A percentile compares a stretch with the other conserved stretches of the same genome.
Conservation (phyloP, 202 grass and related monocot species). For the Hordeum pubiflorum region DNA sequence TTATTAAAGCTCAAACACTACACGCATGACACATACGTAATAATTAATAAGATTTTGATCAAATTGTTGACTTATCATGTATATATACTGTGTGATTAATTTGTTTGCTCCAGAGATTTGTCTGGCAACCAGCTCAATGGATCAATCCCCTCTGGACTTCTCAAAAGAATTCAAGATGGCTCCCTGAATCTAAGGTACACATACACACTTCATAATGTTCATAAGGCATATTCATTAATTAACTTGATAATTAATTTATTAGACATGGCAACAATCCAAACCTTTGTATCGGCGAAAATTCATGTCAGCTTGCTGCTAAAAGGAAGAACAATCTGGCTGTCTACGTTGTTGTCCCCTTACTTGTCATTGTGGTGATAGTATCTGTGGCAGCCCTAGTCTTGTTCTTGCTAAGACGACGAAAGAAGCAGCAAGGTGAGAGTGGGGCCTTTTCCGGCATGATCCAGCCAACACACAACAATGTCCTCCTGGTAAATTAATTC, state of each 20-base stretch:
- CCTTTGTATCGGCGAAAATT: constrained; percentile 20
- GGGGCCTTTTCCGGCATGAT: neutral
- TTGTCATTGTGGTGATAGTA: constrained; percentile 22
- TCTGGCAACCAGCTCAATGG: constrained; percentile 47
- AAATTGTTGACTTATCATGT: too few relatives aligned
- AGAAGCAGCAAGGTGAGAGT: constrained; percentile 18
- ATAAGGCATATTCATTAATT: neutral
- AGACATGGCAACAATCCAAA: constrained; percentile 45
- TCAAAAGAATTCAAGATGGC: constrained; percentile 47
- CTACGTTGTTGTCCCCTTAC: constrained; percentile 34
- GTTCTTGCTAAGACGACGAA: neutral
- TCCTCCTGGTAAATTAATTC: neutral
- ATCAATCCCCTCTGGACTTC: constrained; percentile 42
- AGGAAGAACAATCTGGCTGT: constrained; percentile 34
- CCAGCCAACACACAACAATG: neutral
- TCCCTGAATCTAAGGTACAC: constrained; percentile 42
- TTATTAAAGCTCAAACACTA: too few relatives aligned
- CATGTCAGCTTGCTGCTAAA: constrained; percentile 3
- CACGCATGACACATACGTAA: too few relatives aligned
- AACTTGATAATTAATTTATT: neutral
- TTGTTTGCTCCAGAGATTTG: constrained; percentile 43
- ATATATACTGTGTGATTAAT: neutral
- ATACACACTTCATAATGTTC: neutral
- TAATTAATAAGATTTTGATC: too few relatives aligned
- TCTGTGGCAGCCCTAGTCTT: neutral